Percentiles rank a stretch among this genome's conserved stretches.
These are phyloP conservation scores for Ustilaginoidea virens DNA, from an alignment of 2,329 filamentous ascomycete genomes.

Conservation along the genomic window DNA sequence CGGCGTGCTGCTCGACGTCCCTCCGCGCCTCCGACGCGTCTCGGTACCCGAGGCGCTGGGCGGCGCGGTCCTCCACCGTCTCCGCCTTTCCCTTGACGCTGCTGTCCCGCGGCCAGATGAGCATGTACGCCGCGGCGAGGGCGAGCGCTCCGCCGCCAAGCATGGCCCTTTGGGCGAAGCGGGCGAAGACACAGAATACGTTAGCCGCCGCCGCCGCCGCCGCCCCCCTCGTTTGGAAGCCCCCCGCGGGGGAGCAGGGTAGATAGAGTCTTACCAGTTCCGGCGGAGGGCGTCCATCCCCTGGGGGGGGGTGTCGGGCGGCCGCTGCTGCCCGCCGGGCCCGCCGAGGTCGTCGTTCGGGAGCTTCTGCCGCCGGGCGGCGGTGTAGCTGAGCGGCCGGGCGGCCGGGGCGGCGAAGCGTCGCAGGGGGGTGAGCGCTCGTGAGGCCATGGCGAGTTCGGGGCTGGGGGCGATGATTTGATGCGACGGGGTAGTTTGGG, in stretches of 20 bases:
- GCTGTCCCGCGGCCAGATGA: too few relatives aligned
- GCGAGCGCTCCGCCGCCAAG: constrained; percentile 14
- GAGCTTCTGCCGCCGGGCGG: too few relatives aligned
- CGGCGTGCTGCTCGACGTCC: constrained; percentile 8
- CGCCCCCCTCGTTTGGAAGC: too few relatives aligned
- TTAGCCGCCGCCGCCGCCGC: too few relatives aligned
- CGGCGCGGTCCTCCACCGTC: background rate
- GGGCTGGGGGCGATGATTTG: too few relatives aligned
- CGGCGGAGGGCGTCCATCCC: constrained; percentile 14
- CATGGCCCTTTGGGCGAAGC: constrained; percentile 13
- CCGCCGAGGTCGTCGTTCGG: constrained; percentile 16
- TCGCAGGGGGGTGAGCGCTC: too few relatives aligned
- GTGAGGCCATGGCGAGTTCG: too few relatives aligned
- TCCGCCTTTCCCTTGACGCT: constrained; percentile 5
- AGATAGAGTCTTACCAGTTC: constrained; percentile 15
- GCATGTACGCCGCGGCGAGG: constrained; percentile 10
- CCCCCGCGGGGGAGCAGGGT: too few relatives aligned
- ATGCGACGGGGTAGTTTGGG: too few relatives aligned
- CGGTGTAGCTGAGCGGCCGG: constrained; percentile 1
- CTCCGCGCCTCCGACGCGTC: constrained; percentile 3
- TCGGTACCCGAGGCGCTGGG: constrained; percentile 4
- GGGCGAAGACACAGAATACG: too few relatives aligned
- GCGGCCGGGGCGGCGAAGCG: too few relatives aligned
- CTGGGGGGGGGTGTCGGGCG: constrained; percentile 12
- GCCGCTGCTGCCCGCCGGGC: constrained; percentile 17